Conservation (phyloP, 805 yeast genomes). For the Barnettozyma populi region DNA sequence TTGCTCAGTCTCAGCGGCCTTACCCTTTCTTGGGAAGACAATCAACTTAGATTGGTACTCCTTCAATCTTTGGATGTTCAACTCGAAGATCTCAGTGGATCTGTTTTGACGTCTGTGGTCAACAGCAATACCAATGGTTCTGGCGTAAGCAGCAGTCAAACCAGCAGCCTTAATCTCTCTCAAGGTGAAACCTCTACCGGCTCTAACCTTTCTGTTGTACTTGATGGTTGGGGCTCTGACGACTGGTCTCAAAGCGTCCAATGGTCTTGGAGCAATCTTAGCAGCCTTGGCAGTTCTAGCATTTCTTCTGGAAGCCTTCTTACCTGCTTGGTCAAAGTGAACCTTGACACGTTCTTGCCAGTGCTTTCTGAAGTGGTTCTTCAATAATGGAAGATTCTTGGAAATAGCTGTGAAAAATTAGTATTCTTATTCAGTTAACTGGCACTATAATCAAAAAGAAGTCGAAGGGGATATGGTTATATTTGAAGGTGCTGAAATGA, state of each 20-base stretch:
- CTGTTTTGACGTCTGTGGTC: constrained; percentile 99
- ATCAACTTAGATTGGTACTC: constrained; percentile 95
- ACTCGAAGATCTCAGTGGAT: constrained; percentile 90
- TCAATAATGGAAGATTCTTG: constrained; percentile 97
- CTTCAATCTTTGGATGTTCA: constrained; percentile 92
- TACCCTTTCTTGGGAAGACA: constrained; percentile 89
- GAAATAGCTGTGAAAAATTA: constrained; percentile 70
- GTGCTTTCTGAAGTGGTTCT: constrained; percentile 99
- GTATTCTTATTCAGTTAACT: not conserved
- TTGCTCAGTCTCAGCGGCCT: constrained; percentile 77
- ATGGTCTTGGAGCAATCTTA: constrained; percentile 94
- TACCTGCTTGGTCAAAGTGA: constrained; percentile 99
- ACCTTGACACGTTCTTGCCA: constrained; percentile 99
- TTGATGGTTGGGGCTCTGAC: constrained; percentile 98
- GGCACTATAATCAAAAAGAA: not conserved
- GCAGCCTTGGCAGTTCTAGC: constrained; percentile 95
- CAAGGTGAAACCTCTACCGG: constrained; percentile 98
- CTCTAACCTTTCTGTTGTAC: constrained; percentile 99
- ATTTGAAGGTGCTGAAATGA: not conserved
- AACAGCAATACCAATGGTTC: constrained; percentile 97
- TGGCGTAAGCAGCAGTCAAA: constrained; percentile 88
- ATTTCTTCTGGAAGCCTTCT: constrained; percentile 94
- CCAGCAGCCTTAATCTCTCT: constrained; percentile 99
- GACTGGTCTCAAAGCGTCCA: constrained; percentile 93
- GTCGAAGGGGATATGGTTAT: not conserved